phyloP scores from a whole-genome alignment of 768 basidiomycete species.

The Atractiella rhizophila region DNA sequence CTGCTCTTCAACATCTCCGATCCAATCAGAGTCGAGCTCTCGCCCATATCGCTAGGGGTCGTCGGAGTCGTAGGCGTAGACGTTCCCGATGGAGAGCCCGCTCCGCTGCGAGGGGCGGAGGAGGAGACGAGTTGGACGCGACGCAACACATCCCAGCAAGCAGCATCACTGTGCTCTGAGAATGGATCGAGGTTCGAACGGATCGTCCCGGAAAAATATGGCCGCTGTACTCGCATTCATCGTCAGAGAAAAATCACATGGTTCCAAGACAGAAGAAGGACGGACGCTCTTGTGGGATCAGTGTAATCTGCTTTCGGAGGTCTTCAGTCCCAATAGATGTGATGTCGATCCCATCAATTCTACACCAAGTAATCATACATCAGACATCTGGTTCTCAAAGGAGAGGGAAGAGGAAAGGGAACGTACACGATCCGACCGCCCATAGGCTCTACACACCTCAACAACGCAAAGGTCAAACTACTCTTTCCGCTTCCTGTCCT shows the following conservation, averaged over 20 bases:
- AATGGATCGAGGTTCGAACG: slow-evolving; percentile 46
- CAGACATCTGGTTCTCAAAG: slow-evolving; percentile 45
- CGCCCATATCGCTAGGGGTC: not conserved
- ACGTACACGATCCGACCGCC: slow-evolving; percentile 22
- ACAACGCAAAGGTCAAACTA: slow-evolving; percentile 23
- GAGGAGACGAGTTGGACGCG: slow-evolving; percentile 15
- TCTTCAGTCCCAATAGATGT: slow-evolving; percentile 23
- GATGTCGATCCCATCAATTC: slow-evolving; percentile 25
- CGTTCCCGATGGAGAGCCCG: too few species aligned
- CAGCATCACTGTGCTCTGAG: slow-evolving; percentile 11
- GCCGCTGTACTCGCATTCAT: slow-evolving; percentile 54
- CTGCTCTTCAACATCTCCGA: not conserved
- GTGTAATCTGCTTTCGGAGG: slow-evolving; percentile 44
- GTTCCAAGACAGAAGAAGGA: not conserved
- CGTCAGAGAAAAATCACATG: slow-evolving; percentile 26
- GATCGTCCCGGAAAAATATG: slow-evolving; percentile 45
- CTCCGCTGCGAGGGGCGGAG: too few species aligned
- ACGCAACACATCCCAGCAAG: slow-evolving; percentile 15
- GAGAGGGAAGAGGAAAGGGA: not conserved
- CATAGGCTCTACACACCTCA: slow-evolving; percentile 24
- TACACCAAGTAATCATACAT: slow-evolving; percentile 35
- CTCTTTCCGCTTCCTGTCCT: slow-evolving; percentile 38
- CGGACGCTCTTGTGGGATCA: slow-evolving; percentile 20
- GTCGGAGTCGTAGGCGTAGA: not conserved
- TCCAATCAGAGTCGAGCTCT: not conserved